Conservation (phyloP, 192 early-diverging fungal species). For the Backusella australiensis region DNA sequence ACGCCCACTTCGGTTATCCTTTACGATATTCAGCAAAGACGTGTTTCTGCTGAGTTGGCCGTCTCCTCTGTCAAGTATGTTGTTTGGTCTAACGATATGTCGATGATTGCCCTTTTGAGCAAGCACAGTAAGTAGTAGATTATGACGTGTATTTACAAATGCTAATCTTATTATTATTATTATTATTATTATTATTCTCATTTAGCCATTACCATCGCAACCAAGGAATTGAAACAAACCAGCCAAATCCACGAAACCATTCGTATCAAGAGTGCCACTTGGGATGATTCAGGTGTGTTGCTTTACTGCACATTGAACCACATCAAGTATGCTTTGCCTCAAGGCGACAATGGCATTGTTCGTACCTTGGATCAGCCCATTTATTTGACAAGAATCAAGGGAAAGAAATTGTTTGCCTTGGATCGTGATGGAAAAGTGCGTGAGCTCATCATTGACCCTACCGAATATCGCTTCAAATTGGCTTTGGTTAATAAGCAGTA, state of each 20-base stretch:
- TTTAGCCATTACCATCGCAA: conserved; percentile 83
- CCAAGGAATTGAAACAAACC: conserved; percentile 85
- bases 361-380: conserved; percentile 95
- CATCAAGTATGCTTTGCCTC: conserved; percentile 93
- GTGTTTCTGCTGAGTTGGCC: conserved; percentile 72
- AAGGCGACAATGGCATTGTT: conserved; percentile 98
- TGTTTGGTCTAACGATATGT: conserved; percentile 89
- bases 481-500: conserved; percentile 90
- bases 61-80: conserved; percentile 91
- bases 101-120: conserved; percentile 85
- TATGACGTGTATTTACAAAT: background rate
- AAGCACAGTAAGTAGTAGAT: conserved; percentile 77
- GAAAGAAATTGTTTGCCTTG: conserved; percentile 82
- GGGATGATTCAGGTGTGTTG: conserved; percentile 91
- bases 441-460: conserved; percentile 89
- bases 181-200: background rate
- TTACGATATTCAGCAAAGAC: conserved; percentile 87
- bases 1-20: conserved; percentile 87
- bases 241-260: conserved; percentile 96
- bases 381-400: conserved; percentile 85
- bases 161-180: background rate
- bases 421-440: conserved; percentile 91
- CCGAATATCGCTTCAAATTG: conserved; percentile 98
- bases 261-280: conserved; percentile 95
- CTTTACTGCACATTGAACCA: conserved; percentile 98